phyloP scores from a whole-genome alignment of 371 early-diverging fungal genomes.

The Apophysomyces elegans region DNA sequence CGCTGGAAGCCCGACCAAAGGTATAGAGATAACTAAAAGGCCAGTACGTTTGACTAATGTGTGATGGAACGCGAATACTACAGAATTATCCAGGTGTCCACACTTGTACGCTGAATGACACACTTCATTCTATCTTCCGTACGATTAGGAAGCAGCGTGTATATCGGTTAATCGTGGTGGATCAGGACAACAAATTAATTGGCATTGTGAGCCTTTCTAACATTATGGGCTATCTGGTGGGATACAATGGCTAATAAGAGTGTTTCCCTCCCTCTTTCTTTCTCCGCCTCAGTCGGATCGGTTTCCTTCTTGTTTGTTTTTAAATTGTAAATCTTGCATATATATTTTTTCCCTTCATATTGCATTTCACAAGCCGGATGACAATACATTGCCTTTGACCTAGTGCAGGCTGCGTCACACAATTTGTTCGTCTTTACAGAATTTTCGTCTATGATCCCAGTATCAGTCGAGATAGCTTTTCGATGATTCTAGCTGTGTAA shows the following conservation, averaged over 20 bases:
- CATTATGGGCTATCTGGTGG: slow-evolving; percentile 74
- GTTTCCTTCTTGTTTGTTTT: neutral
- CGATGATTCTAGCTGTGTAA: neutral
- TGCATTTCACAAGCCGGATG: neutral
- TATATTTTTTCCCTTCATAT: neutral
- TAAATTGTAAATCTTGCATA: neutral
- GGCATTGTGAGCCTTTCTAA: slow-evolving; percentile 92
- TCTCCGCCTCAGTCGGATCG: neutral
- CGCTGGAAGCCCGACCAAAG: slow-evolving; percentile 79
- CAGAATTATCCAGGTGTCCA: slow-evolving; percentile 93
- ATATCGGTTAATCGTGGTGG: slow-evolving; percentile 90
- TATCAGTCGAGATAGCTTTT: neutral
- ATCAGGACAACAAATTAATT: slow-evolving; percentile 74
- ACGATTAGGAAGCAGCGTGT: slow-evolving; percentile 84
- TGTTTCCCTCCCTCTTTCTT: neutral
- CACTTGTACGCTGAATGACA: slow-evolving; percentile 86
- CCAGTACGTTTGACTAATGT: no score
- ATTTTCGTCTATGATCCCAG: neutral
- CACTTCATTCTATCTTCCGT: slow-evolving; percentile 84
- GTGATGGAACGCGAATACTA: neutral
- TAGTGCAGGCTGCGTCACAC: no score
- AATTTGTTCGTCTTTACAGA: no score
- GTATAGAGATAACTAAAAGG: slow-evolving; percentile 26
- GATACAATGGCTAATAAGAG: slow-evolving; percentile 25
- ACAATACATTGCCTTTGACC: no score